A percentile compares a stretch with the other conserved stretches of the same genome.
These are phyloP conservation scores for Chenopodium berlandieri DNA, from an alignment of 148 eudicot genomes.

Conservation along the genomic window DNA sequence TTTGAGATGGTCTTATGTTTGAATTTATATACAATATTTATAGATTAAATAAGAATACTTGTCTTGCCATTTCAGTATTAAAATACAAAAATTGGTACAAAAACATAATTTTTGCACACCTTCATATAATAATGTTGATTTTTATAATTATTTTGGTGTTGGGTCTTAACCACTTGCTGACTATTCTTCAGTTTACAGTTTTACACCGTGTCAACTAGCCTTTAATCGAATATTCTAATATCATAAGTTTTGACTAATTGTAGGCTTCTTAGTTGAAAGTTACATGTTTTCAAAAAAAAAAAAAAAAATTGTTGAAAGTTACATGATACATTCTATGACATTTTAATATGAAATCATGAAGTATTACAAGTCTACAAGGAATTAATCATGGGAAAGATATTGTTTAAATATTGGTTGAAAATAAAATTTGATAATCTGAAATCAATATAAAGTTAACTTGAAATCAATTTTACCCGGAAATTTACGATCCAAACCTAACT, in stretches of 20 bases:
- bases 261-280: too few species aligned
- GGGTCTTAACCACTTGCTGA: neutral
- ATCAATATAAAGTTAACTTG: too few species aligned
- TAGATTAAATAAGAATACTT: neutral
- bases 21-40: neutral
- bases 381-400: too few species aligned
- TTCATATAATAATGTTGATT: neutral
- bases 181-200: neutral
- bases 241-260: neutral
- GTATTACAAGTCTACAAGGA: too few species aligned
- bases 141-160: neutral
- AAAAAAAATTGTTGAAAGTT: too few species aligned
- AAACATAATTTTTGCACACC: neutral
- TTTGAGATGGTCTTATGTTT: neutral
- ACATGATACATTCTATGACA: too few species aligned
- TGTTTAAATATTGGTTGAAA: too few species aligned
- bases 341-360: too few species aligned
- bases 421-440: too few species aligned
- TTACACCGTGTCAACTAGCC: neutral
- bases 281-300: too few species aligned
- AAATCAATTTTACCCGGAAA: too few species aligned
- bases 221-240: neutral
- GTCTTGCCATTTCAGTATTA: neutral
- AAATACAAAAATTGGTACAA: neutral
- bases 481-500: too few species aligned